Evolutionary conservation across 805 yeast species (phyloP).

Genomic region (Candida golubevii): DNA sequence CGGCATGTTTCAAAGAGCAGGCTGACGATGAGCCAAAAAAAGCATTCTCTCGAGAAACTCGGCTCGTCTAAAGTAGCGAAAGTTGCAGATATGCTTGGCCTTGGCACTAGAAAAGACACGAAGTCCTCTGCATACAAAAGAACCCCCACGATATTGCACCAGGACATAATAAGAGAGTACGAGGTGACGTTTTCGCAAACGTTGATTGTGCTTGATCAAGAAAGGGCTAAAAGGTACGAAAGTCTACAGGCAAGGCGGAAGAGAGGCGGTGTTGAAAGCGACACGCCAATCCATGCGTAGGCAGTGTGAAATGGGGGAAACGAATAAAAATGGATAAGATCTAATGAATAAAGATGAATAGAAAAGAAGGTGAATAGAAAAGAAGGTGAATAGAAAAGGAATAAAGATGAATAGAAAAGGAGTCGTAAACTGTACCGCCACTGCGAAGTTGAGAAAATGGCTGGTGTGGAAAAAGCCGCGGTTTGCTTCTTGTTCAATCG

Average conservation of each 20-base stretch:
- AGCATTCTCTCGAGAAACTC: background rate
- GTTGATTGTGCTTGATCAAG: conserved; percentile 1
- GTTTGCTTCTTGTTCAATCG: background rate
- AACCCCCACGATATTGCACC: conserved; percentile 1
- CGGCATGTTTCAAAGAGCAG: background rate
- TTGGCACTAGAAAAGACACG: background rate
- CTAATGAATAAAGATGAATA: too few species aligned
- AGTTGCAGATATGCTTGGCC: conserved; percentile 1
- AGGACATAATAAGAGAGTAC: conserved; percentile 11
- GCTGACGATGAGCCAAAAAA: background rate
- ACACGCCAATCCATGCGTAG: too few species aligned
- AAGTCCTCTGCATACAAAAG: background rate
- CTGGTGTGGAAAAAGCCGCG: too few species aligned
- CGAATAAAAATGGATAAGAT: too few species aligned
- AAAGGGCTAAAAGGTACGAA: background rate
- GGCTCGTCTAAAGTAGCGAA: background rate
- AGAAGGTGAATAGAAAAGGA: too few species aligned
- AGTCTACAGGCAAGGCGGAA: too few species aligned
- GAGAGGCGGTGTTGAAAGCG: too few species aligned
- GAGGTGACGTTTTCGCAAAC: conserved; percentile 4
- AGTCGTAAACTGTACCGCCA: too few species aligned
- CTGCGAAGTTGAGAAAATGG: too few species aligned
- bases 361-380: too few species aligned
- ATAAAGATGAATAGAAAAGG: too few species aligned
- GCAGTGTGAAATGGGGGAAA: too few species aligned